phyloP scores from a whole-genome alignment of 2,329 filamentous ascomycete genomes.

The Incumbomyces delicatus region DNA sequence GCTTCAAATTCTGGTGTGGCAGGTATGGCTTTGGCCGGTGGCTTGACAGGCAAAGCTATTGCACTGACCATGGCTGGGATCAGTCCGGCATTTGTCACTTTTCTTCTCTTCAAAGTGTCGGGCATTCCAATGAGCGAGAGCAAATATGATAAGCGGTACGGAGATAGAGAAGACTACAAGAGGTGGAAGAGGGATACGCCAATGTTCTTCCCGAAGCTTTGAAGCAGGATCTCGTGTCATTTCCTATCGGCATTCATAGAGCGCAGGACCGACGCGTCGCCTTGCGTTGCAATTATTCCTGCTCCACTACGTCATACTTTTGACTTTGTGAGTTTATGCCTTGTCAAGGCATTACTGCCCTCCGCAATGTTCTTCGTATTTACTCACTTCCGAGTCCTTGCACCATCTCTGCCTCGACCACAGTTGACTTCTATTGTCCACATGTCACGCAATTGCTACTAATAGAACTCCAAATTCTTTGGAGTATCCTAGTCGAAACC shows the following conservation, averaged over 20 bases:
- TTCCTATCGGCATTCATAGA: background rate
- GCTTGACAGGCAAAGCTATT: slow-evolving; percentile 31
- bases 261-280: too few species aligned
- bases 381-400: too few species aligned
- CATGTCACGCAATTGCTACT: too few species aligned
- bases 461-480: too few species aligned
- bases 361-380: too few species aligned
- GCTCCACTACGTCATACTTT: too few species aligned
- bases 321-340: too few species aligned
- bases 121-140: slow-evolving; percentile 57
- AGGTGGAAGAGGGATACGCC: slow-evolving; percentile 59
- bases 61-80: slow-evolving; percentile 41
- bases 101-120: slow-evolving; percentile 51
- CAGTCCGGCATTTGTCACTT: slow-evolving; percentile 48
- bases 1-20: slow-evolving; percentile 44
- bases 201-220: slow-evolving; percentile 54
- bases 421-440: too few species aligned
- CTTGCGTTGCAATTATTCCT: too few species aligned
- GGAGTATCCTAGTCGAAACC: too few species aligned
- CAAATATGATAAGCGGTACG: slow-evolving; percentile 59
- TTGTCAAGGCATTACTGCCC: too few species aligned
- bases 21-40: slow-evolving; percentile 47
- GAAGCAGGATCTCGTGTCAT: slow-evolving; percentile 12
- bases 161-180: slow-evolving; percentile 55
- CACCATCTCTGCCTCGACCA: too few species aligned